Conservation (phyloP, 2,329 filamentous ascomycete genomes). For the Pseudomassariella vexata region DNA sequence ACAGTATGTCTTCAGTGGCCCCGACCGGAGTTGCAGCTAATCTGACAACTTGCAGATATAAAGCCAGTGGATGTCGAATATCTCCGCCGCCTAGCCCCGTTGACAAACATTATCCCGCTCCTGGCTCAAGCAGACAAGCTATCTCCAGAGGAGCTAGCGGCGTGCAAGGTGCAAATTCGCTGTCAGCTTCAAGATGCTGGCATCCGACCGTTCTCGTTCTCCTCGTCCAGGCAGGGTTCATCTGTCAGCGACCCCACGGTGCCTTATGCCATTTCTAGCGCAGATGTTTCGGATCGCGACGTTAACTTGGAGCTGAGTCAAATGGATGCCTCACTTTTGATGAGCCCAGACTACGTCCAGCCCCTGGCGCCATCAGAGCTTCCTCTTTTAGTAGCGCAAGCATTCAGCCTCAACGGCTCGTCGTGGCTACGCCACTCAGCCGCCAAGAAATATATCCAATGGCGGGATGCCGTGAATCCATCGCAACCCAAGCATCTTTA, state of each 20-base stretch:
- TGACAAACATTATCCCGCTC: conserved; percentile 82
- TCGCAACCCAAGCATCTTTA: conserved; percentile 28
- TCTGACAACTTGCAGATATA: conserved; percentile 37
- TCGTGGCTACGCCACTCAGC: conserved; percentile 77
- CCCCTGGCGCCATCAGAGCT: conserved; percentile 77
- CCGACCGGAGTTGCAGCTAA: no score
- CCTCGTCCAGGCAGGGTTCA: conserved; percentile 26
- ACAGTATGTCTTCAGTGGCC: conserved; percentile 47
- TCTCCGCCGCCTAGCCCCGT: conserved; percentile 60
- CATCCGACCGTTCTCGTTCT: conserved; percentile 64
- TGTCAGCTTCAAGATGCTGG: conserved; percentile 50
- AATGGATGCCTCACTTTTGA: conserved; percentile 92
- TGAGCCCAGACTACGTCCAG: conserved; percentile 85
- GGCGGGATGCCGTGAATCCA: conserved; percentile 40
- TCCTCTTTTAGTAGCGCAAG: conserved; percentile 56
- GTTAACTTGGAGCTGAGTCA: no score
- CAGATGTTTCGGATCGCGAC: conserved; percentile 64
- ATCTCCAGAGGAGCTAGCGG: conserved; percentile 47
- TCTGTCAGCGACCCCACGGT: conserved; percentile 23
- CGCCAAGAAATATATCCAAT: conserved; percentile 74
- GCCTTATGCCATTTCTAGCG: conserved; percentile 75
- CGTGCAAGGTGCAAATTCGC: conserved; percentile 54
- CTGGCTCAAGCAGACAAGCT: conserved; percentile 72
- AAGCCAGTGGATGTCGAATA: conserved; percentile 63
- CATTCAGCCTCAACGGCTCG: conserved; percentile 75